Evolutionary conservation across 1,284 basidiomycete genomes (phyloP).

Genomic region (Rhodotorula sp.): DNA sequence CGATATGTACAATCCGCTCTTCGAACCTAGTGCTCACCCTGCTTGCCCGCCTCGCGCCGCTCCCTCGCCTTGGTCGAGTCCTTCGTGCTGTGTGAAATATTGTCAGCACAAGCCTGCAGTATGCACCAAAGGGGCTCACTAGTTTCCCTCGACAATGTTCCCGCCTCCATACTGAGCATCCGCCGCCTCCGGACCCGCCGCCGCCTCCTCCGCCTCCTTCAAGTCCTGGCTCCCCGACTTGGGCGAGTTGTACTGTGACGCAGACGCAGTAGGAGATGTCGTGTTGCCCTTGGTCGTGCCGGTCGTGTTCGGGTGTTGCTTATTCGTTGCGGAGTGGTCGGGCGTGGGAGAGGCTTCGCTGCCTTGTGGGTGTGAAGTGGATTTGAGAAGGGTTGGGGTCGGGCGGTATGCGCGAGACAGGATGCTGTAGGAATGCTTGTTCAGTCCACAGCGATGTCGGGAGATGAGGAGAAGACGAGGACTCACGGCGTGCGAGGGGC

Average conservation of each 20-base stretch:
- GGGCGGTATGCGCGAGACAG: conserved; percentile 1
- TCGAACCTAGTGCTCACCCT: conserved; percentile 7
- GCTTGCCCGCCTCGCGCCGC: conserved; percentile 3
- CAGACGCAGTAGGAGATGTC: neutral
- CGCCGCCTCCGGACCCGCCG: conserved; percentile 2
- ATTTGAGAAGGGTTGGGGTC: neutral
- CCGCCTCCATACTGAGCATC: conserved; percentile 11
- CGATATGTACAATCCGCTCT: neutral
- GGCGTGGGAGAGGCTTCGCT: neutral
- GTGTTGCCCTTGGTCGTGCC: conserved; percentile 2
- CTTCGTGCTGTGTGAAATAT: neutral
- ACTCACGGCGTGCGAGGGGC: neutral
- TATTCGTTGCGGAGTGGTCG: neutral
- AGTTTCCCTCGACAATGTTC: conserved; percentile 8
- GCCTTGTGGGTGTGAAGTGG: neutral
- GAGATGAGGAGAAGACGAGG: neutral
- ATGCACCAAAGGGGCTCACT: neutral
- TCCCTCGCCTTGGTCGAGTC: conserved; percentile 9
- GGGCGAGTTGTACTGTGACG: conserved; percentile 11
- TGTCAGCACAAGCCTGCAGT: neutral
- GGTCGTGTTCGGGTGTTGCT: neutral
- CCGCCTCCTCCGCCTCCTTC: conserved; percentile 8
- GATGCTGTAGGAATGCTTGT: neutral
- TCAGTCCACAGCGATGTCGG: neutral
- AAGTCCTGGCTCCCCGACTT: conserved; percentile 6